Percentiles rank a stretch among this genome's conserved stretches.
Evolutionary conservation across 2,329 filamentous ascomycete species (phyloP).

Genomic region (Pseudogymnoascus verrucosus): DNA sequence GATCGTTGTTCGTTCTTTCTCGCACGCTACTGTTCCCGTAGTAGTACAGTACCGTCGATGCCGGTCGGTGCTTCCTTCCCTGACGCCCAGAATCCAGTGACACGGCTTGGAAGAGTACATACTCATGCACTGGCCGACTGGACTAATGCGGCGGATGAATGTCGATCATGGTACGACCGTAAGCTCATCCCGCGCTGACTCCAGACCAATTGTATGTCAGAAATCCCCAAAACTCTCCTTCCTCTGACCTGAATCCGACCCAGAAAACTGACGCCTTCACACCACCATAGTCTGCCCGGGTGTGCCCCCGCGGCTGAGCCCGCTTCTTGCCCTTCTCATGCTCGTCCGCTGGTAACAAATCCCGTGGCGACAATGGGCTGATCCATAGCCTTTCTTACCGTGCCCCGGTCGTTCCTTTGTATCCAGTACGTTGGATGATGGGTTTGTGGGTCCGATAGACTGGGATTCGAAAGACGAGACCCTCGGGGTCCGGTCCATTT

Average conservation of each 20-base stretch:
- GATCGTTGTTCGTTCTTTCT: neutral
- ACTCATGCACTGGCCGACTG: neutral
- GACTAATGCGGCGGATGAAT: neutral
- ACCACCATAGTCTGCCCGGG: neutral
- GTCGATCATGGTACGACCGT: neutral
- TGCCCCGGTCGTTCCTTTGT: neutral
- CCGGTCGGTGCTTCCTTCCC: neutral
- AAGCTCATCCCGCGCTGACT: neutral
- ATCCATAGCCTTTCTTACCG: neutral
- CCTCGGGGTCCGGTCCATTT: neutral
- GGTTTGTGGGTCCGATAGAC: conserved; percentile 1
- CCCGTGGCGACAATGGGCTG: neutral
- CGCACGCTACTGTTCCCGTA: neutral
- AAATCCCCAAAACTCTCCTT: neutral
- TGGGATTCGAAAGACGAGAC: neutral
- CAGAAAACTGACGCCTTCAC: conserved; percentile 1
- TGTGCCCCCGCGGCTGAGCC: neutral
- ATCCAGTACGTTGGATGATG: conserved; percentile 6
- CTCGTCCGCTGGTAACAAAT: conserved; percentile 1
- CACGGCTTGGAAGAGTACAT: conserved; percentile 1
- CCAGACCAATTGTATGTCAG: neutral
- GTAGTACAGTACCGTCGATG: neutral
- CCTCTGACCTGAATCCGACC: neutral
- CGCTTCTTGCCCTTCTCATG: neutral
- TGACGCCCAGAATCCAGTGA: conserved; percentile 4